These are phyloP conservation scores for Tolypocladium ophioglossoides DNA, from an alignment of 2,329 filamentous ascomycete species.

Conservation along the genomic window DNA sequence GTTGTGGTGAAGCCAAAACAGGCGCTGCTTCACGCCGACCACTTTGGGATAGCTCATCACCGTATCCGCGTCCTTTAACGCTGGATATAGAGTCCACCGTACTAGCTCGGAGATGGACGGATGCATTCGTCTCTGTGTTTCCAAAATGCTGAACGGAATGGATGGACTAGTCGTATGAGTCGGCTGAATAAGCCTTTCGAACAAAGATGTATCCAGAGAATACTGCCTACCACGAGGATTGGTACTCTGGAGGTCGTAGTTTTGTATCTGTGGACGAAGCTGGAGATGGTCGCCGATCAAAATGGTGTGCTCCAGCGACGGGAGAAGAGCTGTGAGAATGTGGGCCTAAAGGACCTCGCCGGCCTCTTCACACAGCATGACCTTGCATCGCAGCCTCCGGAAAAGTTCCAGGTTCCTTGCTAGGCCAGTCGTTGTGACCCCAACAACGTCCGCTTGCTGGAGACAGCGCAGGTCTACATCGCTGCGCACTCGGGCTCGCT, in stretches of 20 bases:
- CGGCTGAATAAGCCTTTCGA: slow-evolving; percentile 44
- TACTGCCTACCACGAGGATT: slow-evolving; percentile 36
- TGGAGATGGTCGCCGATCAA: slow-evolving; percentile 56
- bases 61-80: slow-evolving; percentile 37
- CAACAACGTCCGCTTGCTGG: slow-evolving; percentile 35
- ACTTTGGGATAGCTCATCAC: slow-evolving; percentile 34
- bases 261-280: slow-evolving; percentile 46
- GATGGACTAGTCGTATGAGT: slow-evolving; percentile 9
- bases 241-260: slow-evolving; percentile 41
- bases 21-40: slow-evolving; percentile 36
- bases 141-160: slow-evolving; percentile 28
- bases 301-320: slow-evolving; percentile 49
- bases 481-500: slow-evolving; percentile 4
- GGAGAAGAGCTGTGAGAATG: slow-evolving; percentile 46
- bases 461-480: slow-evolving; percentile 20
- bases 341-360: slow-evolving; percentile 59
- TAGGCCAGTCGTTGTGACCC: slow-evolving; percentile 49
- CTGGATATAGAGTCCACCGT: slow-evolving; percentile 44
- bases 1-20: slow-evolving; percentile 55
- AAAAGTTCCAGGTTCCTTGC: slow-evolving; percentile 40
- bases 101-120: slow-evolving; percentile 51
- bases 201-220: slow-evolving; percentile 48
- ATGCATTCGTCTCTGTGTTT: slow-evolving; percentile 55
- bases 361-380: slow-evolving; percentile 58
- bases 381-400: slow-evolving; percentile 37